Evolutionary conservation across 768 basidiomycete species (phyloP).

Genomic region (Leccinum pellstonianum): DNA sequence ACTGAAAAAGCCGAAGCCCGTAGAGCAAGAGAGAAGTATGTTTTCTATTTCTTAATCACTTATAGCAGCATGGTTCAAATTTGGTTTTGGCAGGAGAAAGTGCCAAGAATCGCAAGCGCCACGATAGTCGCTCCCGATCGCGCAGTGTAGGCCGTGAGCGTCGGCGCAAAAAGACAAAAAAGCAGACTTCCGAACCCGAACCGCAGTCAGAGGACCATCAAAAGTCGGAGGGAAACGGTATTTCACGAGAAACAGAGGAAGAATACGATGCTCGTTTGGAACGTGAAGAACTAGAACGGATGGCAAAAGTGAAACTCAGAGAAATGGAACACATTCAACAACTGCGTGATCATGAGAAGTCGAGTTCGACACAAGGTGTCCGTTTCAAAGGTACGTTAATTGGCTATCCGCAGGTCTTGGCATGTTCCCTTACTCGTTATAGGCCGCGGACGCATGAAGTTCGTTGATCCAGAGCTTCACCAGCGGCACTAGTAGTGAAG

Average conservation of each 20-base stretch:
- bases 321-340: conserved; percentile 51
- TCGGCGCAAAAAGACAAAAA: conserved; percentile 30
- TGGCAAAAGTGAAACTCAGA: conserved; percentile 44
- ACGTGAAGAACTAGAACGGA: conserved; percentile 60
- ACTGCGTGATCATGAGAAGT: conserved; percentile 30
- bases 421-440: not conserved
- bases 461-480: conserved; percentile 55
- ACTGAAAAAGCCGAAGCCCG: conserved; percentile 41
- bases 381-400: conserved; percentile 58
- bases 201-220: conserved; percentile 10
- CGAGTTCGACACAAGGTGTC: conserved; percentile 42
- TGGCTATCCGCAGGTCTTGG: not conserved
- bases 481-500: conserved; percentile 22
- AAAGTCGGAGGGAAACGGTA: conserved; percentile 1
- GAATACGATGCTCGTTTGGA: conserved; percentile 71
- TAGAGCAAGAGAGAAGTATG: conserved; percentile 18
- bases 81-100: conserved; percentile 6
- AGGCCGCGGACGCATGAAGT: conserved; percentile 71
- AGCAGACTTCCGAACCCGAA: conserved; percentile 5
- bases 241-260: conserved; percentile 59
- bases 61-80: not conserved
- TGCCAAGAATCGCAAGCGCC: conserved; percentile 21
- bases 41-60: not conserved
- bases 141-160: conserved; percentile 28
- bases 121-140: conserved; percentile 26